Evolutionary conservation across 305 asterid genomes (phyloP), one percentile per base, ranked within the genome.

Genomic region (Nicotiana rustica): DNA sequence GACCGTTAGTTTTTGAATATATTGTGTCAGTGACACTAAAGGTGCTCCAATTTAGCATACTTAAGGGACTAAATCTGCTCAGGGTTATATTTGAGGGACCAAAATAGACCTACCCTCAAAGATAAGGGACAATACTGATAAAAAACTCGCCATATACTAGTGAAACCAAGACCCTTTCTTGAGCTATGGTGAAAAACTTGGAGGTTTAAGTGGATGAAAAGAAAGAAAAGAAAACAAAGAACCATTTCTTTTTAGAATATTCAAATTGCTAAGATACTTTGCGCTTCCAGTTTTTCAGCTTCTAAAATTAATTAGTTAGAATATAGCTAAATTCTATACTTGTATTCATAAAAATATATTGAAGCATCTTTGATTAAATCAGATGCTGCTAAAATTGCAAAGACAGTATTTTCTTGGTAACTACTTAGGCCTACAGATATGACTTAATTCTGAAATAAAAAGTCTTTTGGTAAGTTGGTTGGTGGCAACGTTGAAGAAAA

Each of bases 351-450:
- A 69, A 69, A 36, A 36, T 3, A 38, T 38, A 38, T 10, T 69
- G 77, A 69, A 21, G 29, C 3, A 38, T 41, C 2, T 41, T 69
- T 18, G 25, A 18, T 18, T 38, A 38, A 10, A 69, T 18, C n/a
- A 19, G 35, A 18, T 41, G 77, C 77, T 69, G 57, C 77, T 69
- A 69, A 69, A 69, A 69, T 69, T 69, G 12, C 19, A n/a, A 68
- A 69, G 33, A 5, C 59, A 38, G 17, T 41, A 41, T 21, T 47
- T 73, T 73, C 79, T 73, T 73, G 15, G 25, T 19, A 69, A 41
- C 10, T 69, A 69, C 6, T 69, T 69, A 18, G 77, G 77, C 25
- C 33, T 69, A 69, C 77, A 41, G 5, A 41, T 41, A 69, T 69
- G 77, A 10, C 35, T 69, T 41, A 38, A 69, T 69, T 17, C 17